Evolutionary conservation across 805 yeast genomes (phyloP).

Genomic region (Hanseniaspora valbyensis): DNA sequence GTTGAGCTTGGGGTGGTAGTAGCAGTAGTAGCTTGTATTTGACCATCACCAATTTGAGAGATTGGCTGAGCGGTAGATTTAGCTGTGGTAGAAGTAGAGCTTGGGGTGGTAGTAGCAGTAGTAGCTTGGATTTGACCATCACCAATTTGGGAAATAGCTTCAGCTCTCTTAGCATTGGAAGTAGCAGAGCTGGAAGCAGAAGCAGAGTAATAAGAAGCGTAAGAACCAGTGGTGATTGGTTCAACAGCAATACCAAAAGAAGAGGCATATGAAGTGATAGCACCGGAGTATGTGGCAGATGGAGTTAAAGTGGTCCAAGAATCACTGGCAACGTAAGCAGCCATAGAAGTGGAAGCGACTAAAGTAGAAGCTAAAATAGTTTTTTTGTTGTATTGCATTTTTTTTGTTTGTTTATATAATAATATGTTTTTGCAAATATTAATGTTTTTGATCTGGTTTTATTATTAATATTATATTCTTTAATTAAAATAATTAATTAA

Average conservation of each 20-base stretch:
- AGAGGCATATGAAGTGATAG: conserved; percentile 43
- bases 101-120: conserved; percentile 29
- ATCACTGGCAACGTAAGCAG: conserved; percentile 52
- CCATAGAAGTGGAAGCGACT: conserved; percentile 36
- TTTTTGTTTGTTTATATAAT: background rate
- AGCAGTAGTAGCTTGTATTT: conserved; percentile 38
- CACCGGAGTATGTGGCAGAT: conserved; percentile 41
- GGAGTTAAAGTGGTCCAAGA: conserved; percentile 68
- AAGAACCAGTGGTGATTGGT: conserved; percentile 32
- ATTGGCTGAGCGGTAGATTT: conserved; percentile 25
- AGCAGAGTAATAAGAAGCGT: conserved; percentile 22
- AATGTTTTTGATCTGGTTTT: no score
- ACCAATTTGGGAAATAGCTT: conserved; percentile 44
- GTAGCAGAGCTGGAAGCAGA: conserved; percentile 30
- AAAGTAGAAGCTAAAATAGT: conserved; percentile 29
- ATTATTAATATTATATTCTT: no score
- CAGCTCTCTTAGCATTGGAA: conserved; percentile 31
- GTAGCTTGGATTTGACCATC: conserved; percentile 53
- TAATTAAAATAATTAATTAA: no score
- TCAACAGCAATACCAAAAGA: conserved; percentile 61
- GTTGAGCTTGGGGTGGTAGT: conserved; percentile 29
- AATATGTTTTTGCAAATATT: background rate
- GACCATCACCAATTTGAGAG: conserved; percentile 39
- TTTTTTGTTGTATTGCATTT: conserved; percentile 21
- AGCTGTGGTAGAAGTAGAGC: no score